Percentiles rank a stretch among this genome's conserved stretches.
Conservation (phyloP, 108 stramenopile species). For the Nitzschia sp. region DNA sequence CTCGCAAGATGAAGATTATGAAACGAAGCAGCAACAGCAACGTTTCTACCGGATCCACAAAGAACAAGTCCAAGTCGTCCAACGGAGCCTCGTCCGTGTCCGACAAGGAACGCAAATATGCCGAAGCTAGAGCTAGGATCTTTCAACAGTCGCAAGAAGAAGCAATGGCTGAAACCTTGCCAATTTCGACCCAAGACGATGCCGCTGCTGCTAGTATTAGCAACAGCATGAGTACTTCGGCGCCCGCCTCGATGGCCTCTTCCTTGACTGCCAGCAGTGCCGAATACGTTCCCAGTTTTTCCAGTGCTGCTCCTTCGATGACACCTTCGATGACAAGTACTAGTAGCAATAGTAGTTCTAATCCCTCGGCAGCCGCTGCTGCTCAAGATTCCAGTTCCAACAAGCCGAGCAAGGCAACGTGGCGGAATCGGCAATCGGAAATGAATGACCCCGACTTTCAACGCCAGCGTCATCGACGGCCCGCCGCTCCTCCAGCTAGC, state of each 20-base stretch:
- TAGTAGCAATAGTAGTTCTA: no score
- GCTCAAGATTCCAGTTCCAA: conserved; percentile 16
- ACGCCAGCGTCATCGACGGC: conserved; percentile 31
- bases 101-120: conserved; percentile 91
- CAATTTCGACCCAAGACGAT: not conserved
- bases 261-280: conserved; percentile 4
- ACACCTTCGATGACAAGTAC: no score
- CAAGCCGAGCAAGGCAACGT: conserved; percentile 64
- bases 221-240: not conserved
- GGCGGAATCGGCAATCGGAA: conserved; percentile 81
- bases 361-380: no score
- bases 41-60: conserved; percentile 11
- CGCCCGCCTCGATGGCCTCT: not conserved
- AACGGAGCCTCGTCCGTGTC: conserved; percentile 45
- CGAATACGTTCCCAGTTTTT: not conserved
- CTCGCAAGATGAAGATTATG: conserved; percentile 57
- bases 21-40: conserved; percentile 37
- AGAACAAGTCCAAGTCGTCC: conserved; percentile 3
- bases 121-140: conserved; percentile 89
- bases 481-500: not conserved
- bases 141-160: conserved; percentile 49
- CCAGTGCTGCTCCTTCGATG: not conserved
- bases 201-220: conserved; percentile 6
- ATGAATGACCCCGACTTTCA: conserved; percentile 86
- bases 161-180: conserved; percentile 4